These are phyloP conservation scores for Begonia masoniana DNA, from an alignment of 306 rosid species.

Conservation along the genomic window DNA sequence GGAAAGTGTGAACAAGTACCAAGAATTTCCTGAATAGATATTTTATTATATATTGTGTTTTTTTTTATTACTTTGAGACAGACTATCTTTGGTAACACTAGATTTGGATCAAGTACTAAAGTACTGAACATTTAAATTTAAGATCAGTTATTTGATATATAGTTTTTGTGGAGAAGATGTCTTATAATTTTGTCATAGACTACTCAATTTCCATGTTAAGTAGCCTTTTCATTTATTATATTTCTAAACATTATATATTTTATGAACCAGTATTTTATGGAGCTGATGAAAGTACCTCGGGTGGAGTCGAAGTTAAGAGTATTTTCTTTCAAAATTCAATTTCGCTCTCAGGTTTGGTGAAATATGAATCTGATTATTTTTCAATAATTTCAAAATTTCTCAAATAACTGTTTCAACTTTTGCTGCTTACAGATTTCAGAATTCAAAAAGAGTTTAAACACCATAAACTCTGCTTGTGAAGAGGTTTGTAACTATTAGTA, in stretches of 20 bases:
- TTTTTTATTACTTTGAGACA: too few relatives aligned
- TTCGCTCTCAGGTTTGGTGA: constrained; percentile 74
- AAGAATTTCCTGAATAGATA: neutral
- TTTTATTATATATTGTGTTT: too few relatives aligned
- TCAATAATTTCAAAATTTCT: neutral
- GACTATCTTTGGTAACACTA: too few relatives aligned
- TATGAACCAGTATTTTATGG: constrained; percentile 71
- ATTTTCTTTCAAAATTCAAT: constrained; percentile 92
- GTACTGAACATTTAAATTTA: too few relatives aligned
- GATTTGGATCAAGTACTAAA: too few relatives aligned
- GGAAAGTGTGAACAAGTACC: constrained; percentile 98
- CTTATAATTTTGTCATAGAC: too few relatives aligned
- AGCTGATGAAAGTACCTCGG: constrained; percentile 96
- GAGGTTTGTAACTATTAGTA: constrained; percentile 44
- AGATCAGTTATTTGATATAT: too few relatives aligned
- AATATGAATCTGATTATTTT: constrained; percentile 15
- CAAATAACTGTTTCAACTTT: constrained; percentile 3
- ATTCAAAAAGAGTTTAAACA: constrained; percentile 66
- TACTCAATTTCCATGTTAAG: too few relatives aligned
- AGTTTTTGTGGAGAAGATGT: too few relatives aligned
- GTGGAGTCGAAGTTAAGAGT: constrained; percentile 95
- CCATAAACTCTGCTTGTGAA: constrained; percentile 76
- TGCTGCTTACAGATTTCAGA: constrained; percentile 49
- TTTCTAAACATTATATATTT: neutral
- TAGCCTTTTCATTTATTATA: too few relatives aligned